phyloP scores from a whole-genome alignment of 805 yeast genomes.

The Cyberlindnera euphorbiiphila region DNA sequence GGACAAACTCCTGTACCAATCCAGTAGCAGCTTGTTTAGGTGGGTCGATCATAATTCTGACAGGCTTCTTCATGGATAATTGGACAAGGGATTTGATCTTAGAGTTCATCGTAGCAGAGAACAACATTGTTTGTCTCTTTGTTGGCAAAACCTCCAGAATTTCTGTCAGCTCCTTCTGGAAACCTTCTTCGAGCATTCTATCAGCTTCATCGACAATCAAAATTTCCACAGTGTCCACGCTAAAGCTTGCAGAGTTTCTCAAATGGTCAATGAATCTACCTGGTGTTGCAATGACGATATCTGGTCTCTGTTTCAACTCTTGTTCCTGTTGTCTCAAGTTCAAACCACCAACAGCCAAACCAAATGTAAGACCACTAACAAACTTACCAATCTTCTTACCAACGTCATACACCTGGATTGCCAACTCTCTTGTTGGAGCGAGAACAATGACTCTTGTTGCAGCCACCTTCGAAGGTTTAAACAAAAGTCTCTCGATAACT shows the following conservation, averaged over 20 bases:
- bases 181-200: conserved; percentile 98
- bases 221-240: conserved; percentile 87
- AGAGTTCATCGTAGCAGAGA: conserved; percentile 98
- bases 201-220: conserved; percentile 97
- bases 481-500: conserved; percentile 84
- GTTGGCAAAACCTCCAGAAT: conserved; percentile 82
- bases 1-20: conserved; percentile 87
- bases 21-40: conserved; percentile 94
- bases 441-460: conserved; percentile 87
- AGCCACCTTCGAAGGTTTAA: conserved; percentile 81
- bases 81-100: conserved; percentile 84
- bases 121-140: conserved; percentile 88
- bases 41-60: conserved; percentile 92
- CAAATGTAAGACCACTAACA: conserved; percentile 75
- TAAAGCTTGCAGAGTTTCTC: conserved; percentile 89
- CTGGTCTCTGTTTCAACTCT: conserved; percentile 88
- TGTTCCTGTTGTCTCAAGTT: conserved; percentile 95
- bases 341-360: conserved; percentile 97
- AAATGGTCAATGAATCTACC: conserved; percentile 98
- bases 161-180: conserved; percentile 91
- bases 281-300: conserved; percentile 95
- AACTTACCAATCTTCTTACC: conserved; percentile 80
- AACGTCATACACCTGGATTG: conserved; percentile 93
- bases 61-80: conserved; percentile 85
- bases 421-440: conserved; percentile 96